Conservation (phyloP, 2,329 filamentous ascomycete genomes). For the Calonectria naviculata region DNA sequence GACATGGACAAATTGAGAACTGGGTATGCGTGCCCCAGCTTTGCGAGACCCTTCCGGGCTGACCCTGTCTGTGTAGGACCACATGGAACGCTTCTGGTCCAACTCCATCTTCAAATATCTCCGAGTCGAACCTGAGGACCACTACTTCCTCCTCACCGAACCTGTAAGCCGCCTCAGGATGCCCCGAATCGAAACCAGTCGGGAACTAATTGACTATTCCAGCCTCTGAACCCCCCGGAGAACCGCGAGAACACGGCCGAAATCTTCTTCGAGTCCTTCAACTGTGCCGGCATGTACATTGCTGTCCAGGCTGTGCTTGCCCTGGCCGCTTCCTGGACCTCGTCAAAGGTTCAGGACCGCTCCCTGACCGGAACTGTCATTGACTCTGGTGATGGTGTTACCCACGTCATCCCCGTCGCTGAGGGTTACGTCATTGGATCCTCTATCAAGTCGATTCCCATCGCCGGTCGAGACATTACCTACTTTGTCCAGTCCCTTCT, state of each 20-base stretch:
- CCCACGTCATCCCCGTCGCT: slow-evolving; percentile 97
- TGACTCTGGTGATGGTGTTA: slow-evolving; percentile 98
- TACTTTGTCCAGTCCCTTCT: slow-evolving; percentile 98
- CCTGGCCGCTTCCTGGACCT: slow-evolving; percentile 97
- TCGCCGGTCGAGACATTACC: slow-evolving; percentile 97
- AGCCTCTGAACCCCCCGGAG: slow-evolving; percentile 97
- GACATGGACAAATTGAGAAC: slow-evolving; percentile 98
- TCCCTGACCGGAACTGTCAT: slow-evolving; percentile 98
- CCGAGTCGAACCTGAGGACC: slow-evolving; percentile 96
- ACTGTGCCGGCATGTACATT: slow-evolving; percentile 98
- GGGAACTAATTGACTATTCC: slow-evolving; percentile 24
- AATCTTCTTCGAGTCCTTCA: slow-evolving; percentile 99
- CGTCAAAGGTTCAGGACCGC: slow-evolving; percentile 95
- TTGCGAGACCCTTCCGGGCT: slow-evolving; percentile 31
- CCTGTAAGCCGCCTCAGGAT: slow-evolving; percentile 71
- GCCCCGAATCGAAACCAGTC: not conserved
- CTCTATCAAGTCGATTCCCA: slow-evolving; percentile 98
- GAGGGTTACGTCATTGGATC: slow-evolving; percentile 99
- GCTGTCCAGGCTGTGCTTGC: slow-evolving; percentile 97
- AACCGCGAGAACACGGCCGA: slow-evolving; percentile 99
- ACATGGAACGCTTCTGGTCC: slow-evolving; percentile 99
- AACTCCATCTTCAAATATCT: slow-evolving; percentile 99
- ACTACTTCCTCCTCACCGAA: slow-evolving; percentile 98
- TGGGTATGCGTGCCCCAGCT: slow-evolving; percentile 73
- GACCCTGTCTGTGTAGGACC: slow-evolving; percentile 71